Base-by-base conservation (phyloP, 1,139 yeast genomes). In the Trichomonascaceae sp. region DNA sequence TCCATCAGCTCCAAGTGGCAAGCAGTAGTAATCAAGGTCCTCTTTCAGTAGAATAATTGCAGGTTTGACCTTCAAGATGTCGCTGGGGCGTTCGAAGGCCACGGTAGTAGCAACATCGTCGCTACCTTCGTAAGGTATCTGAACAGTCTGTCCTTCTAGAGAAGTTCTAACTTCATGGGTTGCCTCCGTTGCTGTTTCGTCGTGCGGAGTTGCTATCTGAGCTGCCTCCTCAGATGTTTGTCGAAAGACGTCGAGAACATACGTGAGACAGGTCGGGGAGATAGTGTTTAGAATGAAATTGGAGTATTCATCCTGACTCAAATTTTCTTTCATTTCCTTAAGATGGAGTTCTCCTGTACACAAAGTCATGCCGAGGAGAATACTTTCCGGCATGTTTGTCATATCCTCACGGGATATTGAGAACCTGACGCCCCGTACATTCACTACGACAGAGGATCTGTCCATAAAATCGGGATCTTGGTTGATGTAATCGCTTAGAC, bases 1-100 rank as follows among this genome's bases (percentile, higher is more conserved):
- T 8, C 11, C 23, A 8, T 20, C 23, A 11, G 23, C 23, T 20
- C 23, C 23, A 8, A 20, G 11, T 0, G 96, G 93, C 17, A 89
- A 75, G 39, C 93, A 82, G 56, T 87, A 92, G 58, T 73, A 92
- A 54, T 92, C 98, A 45, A 92, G 65, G 54, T 92, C 98, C 56
- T 92, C 99, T 41, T 96, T 67, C 37, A 92, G 65, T 3, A 89
- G 96, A 39, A 92, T 85, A 30, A 92, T 78, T 0, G 95, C 84
- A 0, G 98, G 97, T 47, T 84, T 79, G 37, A 74, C 75, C 45
- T 73, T 75, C 41, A 87, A 62, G 35, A 74, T 71, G 4, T 71
- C 69, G 38, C 29, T 13, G 6, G 16, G 16, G 13, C 28, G 13
- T 8, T 13, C 16, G 8, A 26, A 3, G 30, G 34, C 23, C 32